Conservation (phyloP, 1,139 yeast species). For the Taiozyma sp. region DNA sequence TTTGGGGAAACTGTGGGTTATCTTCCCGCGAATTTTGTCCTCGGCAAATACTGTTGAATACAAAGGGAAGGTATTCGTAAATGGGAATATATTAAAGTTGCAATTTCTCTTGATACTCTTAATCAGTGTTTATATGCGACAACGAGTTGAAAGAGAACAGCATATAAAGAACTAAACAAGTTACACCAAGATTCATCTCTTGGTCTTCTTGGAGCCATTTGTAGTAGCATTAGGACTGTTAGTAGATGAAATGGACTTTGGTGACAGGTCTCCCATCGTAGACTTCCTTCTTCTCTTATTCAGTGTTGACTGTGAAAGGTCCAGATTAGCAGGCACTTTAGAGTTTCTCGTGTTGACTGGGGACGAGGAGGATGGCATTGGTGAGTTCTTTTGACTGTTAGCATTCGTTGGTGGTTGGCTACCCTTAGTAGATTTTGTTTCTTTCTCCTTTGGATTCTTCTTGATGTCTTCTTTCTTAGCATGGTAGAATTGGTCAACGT, state of each 20-base stretch:
- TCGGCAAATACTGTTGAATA: neutral
- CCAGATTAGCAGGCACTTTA: slow-evolving; percentile 19
- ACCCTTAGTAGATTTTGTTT: neutral
- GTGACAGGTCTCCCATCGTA: slow-evolving; percentile 18
- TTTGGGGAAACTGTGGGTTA: neutral
- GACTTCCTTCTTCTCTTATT: slow-evolving; percentile 30
- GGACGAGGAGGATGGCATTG: neutral
- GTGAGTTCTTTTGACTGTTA: slow-evolving; percentile 3
- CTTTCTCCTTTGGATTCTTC: neutral
- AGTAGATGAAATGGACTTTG: slow-evolving; percentile 17
- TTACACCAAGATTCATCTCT: slow-evolving; percentile 1
- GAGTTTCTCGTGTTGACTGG: neutral
- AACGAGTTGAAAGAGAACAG: neutral
- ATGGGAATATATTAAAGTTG: no score
- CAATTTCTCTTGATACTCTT: no score
- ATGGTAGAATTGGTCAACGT: slow-evolving; percentile 28
- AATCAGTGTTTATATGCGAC: no score
- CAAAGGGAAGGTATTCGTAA: no score
- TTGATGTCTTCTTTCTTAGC: slow-evolving; percentile 2
- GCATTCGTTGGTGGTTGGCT: slow-evolving; percentile 4
- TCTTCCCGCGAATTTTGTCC: neutral
- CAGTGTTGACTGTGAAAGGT: slow-evolving; percentile 27
- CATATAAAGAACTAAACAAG: neutral
- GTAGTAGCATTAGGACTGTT: neutral
- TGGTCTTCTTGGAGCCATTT: slow-evolving; percentile 1